These are phyloP conservation scores for Decorospora gaudefroyi DNA, from an alignment of 2,329 filamentous ascomycete genomes.

Conservation along the genomic window DNA sequence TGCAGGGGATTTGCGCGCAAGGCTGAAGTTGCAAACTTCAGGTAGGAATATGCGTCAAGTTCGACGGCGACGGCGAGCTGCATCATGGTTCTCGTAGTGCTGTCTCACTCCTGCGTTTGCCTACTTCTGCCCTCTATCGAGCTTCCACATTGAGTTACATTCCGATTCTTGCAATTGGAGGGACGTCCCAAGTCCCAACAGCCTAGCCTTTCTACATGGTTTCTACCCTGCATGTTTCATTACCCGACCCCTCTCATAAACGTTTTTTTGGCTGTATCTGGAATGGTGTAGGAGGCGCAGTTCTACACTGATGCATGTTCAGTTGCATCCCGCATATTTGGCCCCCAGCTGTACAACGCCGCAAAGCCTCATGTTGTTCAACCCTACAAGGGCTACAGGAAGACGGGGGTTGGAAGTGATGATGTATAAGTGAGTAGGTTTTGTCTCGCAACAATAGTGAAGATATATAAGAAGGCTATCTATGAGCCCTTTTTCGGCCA, in stretches of 20 bases:
- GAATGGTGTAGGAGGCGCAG: constrained; percentile 5
- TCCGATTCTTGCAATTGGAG: neutral
- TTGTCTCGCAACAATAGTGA: neutral
- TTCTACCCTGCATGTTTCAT: neutral
- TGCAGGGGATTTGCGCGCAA: neutral
- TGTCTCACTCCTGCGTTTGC: neutral
- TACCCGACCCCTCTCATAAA: neutral
- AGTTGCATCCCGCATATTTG: constrained; percentile 5
- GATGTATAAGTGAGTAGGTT: constrained; percentile 5
- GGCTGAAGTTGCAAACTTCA: neutral
- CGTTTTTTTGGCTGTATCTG: neutral
- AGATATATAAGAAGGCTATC: no score
- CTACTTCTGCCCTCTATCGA: neutral
- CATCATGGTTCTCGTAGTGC: neutral
- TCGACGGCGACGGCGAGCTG: neutral
- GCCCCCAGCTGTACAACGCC: constrained; percentile 2
- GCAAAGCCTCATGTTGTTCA: constrained; percentile 3
- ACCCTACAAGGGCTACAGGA: neutral
- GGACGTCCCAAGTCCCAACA: no score
- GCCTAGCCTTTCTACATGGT: no score
- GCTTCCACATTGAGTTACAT: neutral
- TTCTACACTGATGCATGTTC: constrained; percentile 7
- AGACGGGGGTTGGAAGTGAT: neutral
- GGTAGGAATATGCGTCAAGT: neutral
- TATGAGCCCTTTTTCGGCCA: no score